Evolutionary conservation across 805 yeast genomes (phyloP), one percentile per base, ranked within the genome.

Genomic region (Metschnikowia cubensis): DNA sequence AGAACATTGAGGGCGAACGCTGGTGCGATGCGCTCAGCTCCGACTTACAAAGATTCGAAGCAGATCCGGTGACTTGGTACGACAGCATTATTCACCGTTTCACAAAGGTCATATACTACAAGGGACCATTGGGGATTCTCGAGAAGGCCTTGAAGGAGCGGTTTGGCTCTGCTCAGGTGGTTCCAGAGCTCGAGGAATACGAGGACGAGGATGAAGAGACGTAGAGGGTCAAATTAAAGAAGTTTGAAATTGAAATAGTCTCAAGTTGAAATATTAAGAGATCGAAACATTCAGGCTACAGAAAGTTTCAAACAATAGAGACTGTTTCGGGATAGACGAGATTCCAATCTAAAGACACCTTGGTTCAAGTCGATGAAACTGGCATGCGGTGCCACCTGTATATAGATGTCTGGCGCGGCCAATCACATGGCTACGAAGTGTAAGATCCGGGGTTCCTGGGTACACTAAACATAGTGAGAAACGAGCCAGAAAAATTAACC

Each of bases 81-180:
- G 71, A 68, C 42, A 58, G 62, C 34, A 48, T 67, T 25, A 56
- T 71, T 17, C 61, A 59, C 49, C 54, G 73, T 20, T 66, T 69
- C 52, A 65, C 74, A 47, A 68, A 63, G 45, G 71, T 71, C 45
- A 70, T 73, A 34, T 73, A 71, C 59, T 56, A 65, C 52, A 61
- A 60, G 43, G 77, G 78, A 1, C 78, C 78, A 1, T 59, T 73
- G 40, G 77, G 76, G 3, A 60, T 73, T 20, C 54, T 73, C 18
- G 75, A 70, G 47, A 73, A 71, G 55, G 71, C 69, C 1, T 55
- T 73, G 35, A 53, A 58, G 5, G 78, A 73, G 52, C 58, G 78
- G 39, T 66, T 69, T 46, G 76, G 76, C 0, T 63, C 61, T 5
- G 66, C 72, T 0, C 59, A 60, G 42, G 56, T 65, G 32, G 50